Evolutionary conservation across 768 basidiomycete genomes (phyloP).

Genomic region (Pholiota conissans): DNA sequence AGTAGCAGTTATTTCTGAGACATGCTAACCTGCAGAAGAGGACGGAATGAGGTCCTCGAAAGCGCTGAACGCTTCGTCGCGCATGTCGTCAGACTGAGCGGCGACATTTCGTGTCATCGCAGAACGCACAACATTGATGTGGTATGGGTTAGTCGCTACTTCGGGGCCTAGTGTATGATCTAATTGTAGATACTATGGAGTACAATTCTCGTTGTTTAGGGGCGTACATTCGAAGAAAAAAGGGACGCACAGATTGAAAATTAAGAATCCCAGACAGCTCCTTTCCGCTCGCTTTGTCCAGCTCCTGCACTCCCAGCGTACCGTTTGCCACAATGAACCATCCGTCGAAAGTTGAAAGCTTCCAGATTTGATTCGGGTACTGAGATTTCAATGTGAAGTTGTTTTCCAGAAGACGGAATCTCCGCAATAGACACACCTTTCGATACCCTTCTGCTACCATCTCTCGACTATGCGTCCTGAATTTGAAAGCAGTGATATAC

Average conservation of each 20-base stretch:
- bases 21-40: background rate
- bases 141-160: constrained; percentile 20
- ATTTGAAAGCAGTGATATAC: constrained; percentile 29
- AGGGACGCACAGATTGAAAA: constrained; percentile 33
- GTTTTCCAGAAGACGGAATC: no score
- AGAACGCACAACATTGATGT: constrained; percentile 25
- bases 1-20: no score
- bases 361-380: constrained; percentile 35
- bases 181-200: constrained; percentile 28
- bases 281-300: constrained; percentile 47
- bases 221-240: constrained; percentile 5
- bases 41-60: constrained; percentile 18
- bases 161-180: constrained; percentile 34
- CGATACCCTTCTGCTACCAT: constrained; percentile 35
- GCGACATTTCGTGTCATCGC: constrained; percentile 27
- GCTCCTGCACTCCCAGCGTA: constrained; percentile 39
- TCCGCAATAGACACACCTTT: constrained; percentile 19
- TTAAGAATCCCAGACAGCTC: constrained; percentile 42
- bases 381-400: background rate
- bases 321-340: constrained; percentile 49
- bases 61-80: constrained; percentile 22
- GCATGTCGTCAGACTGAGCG: constrained; percentile 22
- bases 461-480: constrained; percentile 19
- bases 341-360: constrained; percentile 39
- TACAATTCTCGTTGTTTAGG: background rate